A percentile compares a stretch with the other conserved stretches of the same genome.
phyloP scores from a whole-genome alignment of 768 basidiomycete species.

The Lactifluus echinatus region DNA sequence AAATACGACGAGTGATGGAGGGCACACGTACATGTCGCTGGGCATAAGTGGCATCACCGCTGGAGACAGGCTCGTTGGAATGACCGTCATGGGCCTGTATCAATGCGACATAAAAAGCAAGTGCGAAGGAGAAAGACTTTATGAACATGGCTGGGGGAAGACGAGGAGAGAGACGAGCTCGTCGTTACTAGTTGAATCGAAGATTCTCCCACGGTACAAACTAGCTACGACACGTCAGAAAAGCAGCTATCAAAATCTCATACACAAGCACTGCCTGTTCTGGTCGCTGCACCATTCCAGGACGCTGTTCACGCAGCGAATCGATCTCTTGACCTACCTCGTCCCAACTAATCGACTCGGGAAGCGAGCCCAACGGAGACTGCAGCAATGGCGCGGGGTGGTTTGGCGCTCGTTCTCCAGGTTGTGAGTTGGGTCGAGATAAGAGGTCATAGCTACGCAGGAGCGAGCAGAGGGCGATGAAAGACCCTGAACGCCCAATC shows the following conservation, averaged over 20 bases:
- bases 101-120: constrained; percentile 3
- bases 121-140: constrained; percentile 6
- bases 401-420: constrained; percentile 21
- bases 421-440: constrained; percentile 15
- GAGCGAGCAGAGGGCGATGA: constrained; percentile 72
- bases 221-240: not conserved
- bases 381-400: constrained; percentile 31
- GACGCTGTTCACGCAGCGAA: constrained; percentile 68
- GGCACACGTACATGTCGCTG: constrained; percentile 71
- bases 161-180: not conserved
- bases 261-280: constrained; percentile 64
- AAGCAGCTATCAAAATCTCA: constrained; percentile 35
- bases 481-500: constrained; percentile 79
- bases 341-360: constrained; percentile 42
- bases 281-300: constrained; percentile 69
- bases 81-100: constrained; percentile 47
- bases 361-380: constrained; percentile 53
- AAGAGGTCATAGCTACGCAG: constrained; percentile 50
- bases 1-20: not conserved
- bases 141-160: constrained; percentile 9
- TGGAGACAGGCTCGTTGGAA: constrained; percentile 2
- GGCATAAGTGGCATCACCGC: constrained; percentile 48
- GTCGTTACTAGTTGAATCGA: too few species aligned
- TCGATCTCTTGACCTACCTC: constrained; percentile 66
- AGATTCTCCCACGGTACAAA: not conserved